A percentile compares a stretch with the other conserved stretches of the same genome.
Conservation (phyloP, 2,329 filamentous ascomycete species). For the Hymenoscyphus repandus region DNA sequence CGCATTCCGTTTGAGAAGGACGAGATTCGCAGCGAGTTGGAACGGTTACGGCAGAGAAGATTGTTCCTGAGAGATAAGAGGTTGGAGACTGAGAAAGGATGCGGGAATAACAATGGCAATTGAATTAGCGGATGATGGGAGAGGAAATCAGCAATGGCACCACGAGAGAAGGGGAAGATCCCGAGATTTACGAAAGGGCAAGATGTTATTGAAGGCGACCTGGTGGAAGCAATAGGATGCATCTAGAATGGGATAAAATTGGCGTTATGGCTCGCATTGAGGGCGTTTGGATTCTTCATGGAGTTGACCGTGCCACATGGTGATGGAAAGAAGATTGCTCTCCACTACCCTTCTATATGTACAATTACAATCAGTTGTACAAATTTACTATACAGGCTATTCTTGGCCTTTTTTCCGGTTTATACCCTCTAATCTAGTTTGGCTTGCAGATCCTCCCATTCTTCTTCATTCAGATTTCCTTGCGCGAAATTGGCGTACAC, state of each 20-base stretch:
- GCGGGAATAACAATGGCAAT: not conserved
- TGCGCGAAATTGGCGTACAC: conserved; percentile 67
- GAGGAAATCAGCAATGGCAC: not conserved
- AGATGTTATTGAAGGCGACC: too few species aligned
- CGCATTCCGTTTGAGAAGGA: conserved; percentile 71
- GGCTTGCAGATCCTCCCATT: conserved; percentile 49
- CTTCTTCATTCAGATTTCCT: conserved; percentile 46
- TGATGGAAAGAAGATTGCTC: not conserved
- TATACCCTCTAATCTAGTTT: conserved; percentile 40
- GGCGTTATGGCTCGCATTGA: conserved; percentile 16
- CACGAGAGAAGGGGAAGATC: too few species aligned
- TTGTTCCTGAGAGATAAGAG: conserved; percentile 32
- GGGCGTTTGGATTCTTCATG: conserved; percentile 13
- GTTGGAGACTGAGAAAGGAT: conserved; percentile 23
- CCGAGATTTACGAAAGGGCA: too few species aligned
- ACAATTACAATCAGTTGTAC: conserved; percentile 2
- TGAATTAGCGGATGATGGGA: not conserved
- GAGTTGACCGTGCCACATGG: not conserved
- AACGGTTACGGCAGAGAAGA: conserved; percentile 27
- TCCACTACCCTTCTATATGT: conserved; percentile 16
- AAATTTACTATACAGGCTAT: conserved; percentile 13
- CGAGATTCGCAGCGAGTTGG: conserved; percentile 70
- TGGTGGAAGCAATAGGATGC: too few species aligned
- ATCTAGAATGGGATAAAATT: not conserved
- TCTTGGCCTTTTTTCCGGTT: conserved; percentile 13